Evolutionary conservation across 257 asterid species (phyloP).

Genomic region (Solanum pennellii): DNA sequence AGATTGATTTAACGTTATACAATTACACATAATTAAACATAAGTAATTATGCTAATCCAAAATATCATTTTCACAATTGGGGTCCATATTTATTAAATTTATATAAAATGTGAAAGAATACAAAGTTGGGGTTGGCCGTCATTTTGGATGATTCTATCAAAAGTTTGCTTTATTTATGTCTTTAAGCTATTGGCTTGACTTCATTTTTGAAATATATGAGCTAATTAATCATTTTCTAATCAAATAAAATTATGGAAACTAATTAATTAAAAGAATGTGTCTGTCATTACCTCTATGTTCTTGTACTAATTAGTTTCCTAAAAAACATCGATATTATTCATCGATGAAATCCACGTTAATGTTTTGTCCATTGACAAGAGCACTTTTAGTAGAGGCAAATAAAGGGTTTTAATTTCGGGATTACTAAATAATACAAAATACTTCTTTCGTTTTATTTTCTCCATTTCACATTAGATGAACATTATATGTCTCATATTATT

Average conservation of each 20-base stretch:
- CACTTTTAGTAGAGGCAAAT: background rate
- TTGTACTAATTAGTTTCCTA: conserved; percentile 14
- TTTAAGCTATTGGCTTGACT: conserved; percentile 11
- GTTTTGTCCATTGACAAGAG: conserved; percentile 18
- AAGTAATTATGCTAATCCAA: background rate
- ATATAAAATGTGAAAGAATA: background rate
- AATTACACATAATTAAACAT: background rate
- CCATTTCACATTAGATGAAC: background rate
- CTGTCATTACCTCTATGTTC: conserved; percentile 22
- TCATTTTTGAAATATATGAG: background rate
- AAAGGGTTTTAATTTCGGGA: background rate
- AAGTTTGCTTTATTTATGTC: conserved; percentile 31
- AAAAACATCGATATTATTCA: conserved; percentile 34
- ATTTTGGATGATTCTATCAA: conserved; percentile 22
- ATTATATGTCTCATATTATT: too few relatives aligned
- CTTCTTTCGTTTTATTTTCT: too few relatives aligned
- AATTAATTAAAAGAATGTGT: background rate
- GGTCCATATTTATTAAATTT: background rate
- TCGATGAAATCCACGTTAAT: conserved; percentile 47
- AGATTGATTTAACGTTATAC: background rate
- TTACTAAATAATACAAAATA: background rate
- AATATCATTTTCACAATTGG: background rate
- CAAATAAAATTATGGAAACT: background rate
- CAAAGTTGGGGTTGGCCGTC: conserved; percentile 7
- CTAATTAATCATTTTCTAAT: background rate